A percentile compares a stretch with the other conserved stretches of the same genome.
phyloP scores from a whole-genome alignment of 139 green algal genomes.

The Chlamydomonas sp. region DNA sequence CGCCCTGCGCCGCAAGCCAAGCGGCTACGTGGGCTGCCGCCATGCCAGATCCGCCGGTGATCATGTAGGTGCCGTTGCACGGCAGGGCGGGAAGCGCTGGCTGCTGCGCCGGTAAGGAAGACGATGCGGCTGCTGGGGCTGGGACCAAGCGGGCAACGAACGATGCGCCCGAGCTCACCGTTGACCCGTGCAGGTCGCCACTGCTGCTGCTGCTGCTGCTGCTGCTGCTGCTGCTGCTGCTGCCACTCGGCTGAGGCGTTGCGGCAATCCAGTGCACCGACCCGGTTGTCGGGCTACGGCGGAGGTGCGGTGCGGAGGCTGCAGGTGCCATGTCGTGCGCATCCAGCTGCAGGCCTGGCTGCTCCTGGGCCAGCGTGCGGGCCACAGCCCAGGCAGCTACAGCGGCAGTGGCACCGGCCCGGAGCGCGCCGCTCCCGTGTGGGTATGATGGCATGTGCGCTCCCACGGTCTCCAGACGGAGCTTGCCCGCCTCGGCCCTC shows the following conservation, averaged over 20 bases:
- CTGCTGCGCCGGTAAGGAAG: neutral
- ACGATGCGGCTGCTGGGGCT: neutral
- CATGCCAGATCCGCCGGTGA: slow-evolving; percentile 57
- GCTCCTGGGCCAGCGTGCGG: slow-evolving; percentile 7
- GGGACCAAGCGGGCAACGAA: slow-evolving; percentile 31
- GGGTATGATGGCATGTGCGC: no score
- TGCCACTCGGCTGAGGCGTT: neutral
- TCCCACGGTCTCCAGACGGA: no score
- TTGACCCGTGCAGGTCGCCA: neutral
- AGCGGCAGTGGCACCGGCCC: no score
- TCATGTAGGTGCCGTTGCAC: slow-evolving; percentile 44
- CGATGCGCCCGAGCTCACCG: neutral
- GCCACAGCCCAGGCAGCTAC: slow-evolving; percentile 13
- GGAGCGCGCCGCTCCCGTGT: no score
- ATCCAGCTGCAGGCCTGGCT: neutral
- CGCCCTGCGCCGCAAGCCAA: slow-evolving; percentile 43
- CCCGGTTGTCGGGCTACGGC: no score
- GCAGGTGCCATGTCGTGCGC: neutral
- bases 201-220: neutral
- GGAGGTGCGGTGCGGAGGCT: neutral
- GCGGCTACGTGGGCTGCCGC: slow-evolving; percentile 40
- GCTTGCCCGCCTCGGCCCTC: no score
- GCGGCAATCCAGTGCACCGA: no score
- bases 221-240: neutral
- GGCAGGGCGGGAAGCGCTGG: neutral